Percentiles rank a stretch among this genome's conserved stretches.
phyloP scores from a whole-genome alignment of 176 grass and related monocot species.

The Typha latifolia region DNA sequence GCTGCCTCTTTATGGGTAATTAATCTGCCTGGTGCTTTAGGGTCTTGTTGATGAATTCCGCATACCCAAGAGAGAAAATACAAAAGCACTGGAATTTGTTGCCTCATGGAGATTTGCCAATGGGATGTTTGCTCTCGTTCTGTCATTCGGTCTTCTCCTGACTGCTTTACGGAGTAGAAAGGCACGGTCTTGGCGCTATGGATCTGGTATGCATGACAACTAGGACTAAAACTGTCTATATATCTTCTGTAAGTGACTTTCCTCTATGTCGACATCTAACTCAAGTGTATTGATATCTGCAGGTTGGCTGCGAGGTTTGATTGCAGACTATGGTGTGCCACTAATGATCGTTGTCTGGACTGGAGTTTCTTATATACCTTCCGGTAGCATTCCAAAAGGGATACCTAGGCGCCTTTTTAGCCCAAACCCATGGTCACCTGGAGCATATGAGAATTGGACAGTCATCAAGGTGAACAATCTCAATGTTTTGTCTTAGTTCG shows the following conservation, averaged over 20 bases:
- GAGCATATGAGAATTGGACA: constrained; percentile 94
- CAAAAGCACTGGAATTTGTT: constrained; percentile 41
- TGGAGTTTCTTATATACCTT: constrained; percentile 84
- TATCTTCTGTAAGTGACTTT: neutral
- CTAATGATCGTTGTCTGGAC: constrained; percentile 97
- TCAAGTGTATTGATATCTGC: constrained; percentile 6
- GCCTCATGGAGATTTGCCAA: constrained; percentile 90
- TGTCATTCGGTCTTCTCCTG: constrained; percentile 91
- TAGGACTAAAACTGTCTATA: neutral
- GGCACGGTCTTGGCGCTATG: constrained; percentile 96
- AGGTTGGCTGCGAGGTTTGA: constrained; percentile 87
- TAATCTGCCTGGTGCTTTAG: constrained; percentile 18
- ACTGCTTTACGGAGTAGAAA: constrained; percentile 91
- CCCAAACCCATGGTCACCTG: constrained; percentile 97
- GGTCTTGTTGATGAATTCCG: constrained; percentile 83
- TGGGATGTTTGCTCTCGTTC: constrained; percentile 82
- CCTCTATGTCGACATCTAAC: neutral
- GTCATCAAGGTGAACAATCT: constrained; percentile 49
- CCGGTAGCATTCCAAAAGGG: constrained; percentile 54
- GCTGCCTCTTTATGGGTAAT: neutral
- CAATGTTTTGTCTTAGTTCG: neutral
- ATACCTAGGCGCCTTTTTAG: constrained; percentile 93
- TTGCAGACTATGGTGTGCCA: constrained; percentile 94
- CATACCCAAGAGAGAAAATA: constrained; percentile 64
- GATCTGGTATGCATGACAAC: constrained; percentile 41